Evolutionary conservation across 1,284 basidiomycete genomes (phyloP).

Genomic region (Polyporus tsugae): DNA sequence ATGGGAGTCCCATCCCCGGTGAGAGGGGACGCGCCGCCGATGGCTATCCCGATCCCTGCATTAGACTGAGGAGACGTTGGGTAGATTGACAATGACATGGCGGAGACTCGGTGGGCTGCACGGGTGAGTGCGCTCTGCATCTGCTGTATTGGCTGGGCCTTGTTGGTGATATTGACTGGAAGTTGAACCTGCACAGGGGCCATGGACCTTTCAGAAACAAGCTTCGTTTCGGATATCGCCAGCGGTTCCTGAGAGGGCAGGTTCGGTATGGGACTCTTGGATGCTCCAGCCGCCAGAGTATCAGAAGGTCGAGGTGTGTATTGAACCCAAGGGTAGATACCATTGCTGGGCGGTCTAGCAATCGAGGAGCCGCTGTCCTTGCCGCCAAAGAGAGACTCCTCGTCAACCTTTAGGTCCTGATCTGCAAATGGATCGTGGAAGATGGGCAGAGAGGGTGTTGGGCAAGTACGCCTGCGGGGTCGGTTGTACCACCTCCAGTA

Average conservation of each 20-base stretch:
- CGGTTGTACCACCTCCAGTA: constrained; percentile 56
- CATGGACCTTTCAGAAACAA: constrained; percentile 15
- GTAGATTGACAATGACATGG: constrained; percentile 61
- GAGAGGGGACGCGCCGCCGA: constrained; percentile 50
- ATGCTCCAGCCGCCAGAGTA: not conserved
- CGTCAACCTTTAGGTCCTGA: constrained; percentile 48
- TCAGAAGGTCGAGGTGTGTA: constrained; percentile 47
- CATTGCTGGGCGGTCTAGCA: constrained; percentile 48
- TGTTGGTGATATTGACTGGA: constrained; percentile 13
- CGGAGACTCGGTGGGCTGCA: constrained; percentile 52
- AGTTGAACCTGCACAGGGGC: constrained; percentile 10
- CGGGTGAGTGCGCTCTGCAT: constrained; percentile 33
- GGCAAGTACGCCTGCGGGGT: constrained; percentile 57
- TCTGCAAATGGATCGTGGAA: constrained; percentile 60
- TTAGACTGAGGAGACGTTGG: constrained; percentile 52
- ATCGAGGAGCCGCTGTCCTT: constrained; percentile 63
- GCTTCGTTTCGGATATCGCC: not conserved
- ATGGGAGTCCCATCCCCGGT: constrained; percentile 54
- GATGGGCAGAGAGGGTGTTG: constrained; percentile 76
- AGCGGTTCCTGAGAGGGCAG: constrained; percentile 11
- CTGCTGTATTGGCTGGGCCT: constrained; percentile 30
- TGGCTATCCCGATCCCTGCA: constrained; percentile 52
- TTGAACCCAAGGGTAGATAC: constrained; percentile 68
- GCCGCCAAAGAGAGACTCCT: constrained; percentile 78
- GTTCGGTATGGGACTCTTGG: not conserved